Base-by-base conservation (phyloP, 768 basidiomycete genomes). In the Vishniacozyma victoriae region DNA sequence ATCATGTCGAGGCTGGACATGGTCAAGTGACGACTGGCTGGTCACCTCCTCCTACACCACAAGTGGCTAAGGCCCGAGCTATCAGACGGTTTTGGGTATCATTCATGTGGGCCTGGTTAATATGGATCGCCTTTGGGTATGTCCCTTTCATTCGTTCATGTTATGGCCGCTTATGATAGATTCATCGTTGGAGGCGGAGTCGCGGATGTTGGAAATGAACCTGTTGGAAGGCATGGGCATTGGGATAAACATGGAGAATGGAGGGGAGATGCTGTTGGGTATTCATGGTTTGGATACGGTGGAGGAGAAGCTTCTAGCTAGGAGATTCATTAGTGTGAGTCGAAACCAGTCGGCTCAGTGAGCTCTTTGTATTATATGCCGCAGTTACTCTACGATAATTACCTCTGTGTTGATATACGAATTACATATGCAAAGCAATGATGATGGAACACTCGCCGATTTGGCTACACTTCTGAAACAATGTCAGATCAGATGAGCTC, bases 221-320 rank as follows among this genome's bases (percentile, higher is more conserved):
- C 60, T 2, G 13, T 48, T 14, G 54, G 55, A 5, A 39, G 60
- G 26, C 53, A 60, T 22, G 66, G 66, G 3, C 66, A 68, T 31
- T 68, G 62, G 62, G 58, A 60, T 35, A 64, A 62, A 22, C 48
- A 68, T 41, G 66, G 66, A 15, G 39, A 59, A 20, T 68, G 66
- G 66, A 60, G 56, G 18, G 50, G 55, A 39, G 62, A 62, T 25
- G 14, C 43, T 18, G 11, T 23, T 38, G 15, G 39, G 23, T 2
- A 22, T 19, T 3, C 35, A 45, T 31, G 31, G 15, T 12, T 15
- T 16, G 33, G 46, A n/a, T n/a, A n/a, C 25, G 46, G 29, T n/a
- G 35, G 46, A n/a, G 36, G 36, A 7, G 36, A 6, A n/a, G 36
- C 15, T 38, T 9, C 16, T 37, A 39, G 46, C 5, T 20, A 22